Evolutionary conservation across 2,329 filamentous ascomycete genomes (phyloP), one percentile per base, ranked within the genome.

Genomic region (Rutstroemia sp.): DNA sequence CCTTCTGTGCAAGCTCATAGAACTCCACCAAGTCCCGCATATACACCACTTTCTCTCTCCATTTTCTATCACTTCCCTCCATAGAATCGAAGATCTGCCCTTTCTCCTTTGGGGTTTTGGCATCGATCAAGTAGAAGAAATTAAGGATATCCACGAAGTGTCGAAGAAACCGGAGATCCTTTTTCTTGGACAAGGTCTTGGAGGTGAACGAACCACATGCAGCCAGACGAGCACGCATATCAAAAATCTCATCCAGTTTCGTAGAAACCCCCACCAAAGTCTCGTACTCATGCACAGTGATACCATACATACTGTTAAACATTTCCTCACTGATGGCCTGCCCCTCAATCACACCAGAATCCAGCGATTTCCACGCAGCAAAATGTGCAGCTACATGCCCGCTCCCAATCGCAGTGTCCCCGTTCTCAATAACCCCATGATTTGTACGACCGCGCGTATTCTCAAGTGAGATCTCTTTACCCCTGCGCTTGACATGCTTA

Each of bases 311-410:
- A 0, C n/a, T 40, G 2, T 17, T 5, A n/a, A 54, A 54, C 44
- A 48, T 48, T 9, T 39, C 44, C 0, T 48, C n/a, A 2, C 44
- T 39, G 17, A 39, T 49, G 12, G 30, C 7, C 2, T 30, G 23
- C 6, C 44, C 21, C 3, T 14, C 48, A 8, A 54, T 16, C 6
- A 27, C 34, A 4, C 27, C 44, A 4, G 27, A 19, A 12, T 34
- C 51, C 6, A 8, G 10, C 9, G 40, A 30, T 1, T 19, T 23
- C 2, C 48, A 48, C 1, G 51, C 47, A 0, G 51, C 23, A n/a
- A 54, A 40, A 10, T 54, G 51, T 16, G 51, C 45, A 21, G 25
- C 17, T 14, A 54, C 14, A 4, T 54, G 42, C 14, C 51, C 51
- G n/a, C 44, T 45, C 12, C 16, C 48, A 27, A 45, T 16, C 14